Percentiles rank a stretch among this genome's conserved stretches.
These are phyloP conservation scores for Trypanosoma lewisi DNA, from an alignment of 208 protist species.

Conservation along the genomic window DNA sequence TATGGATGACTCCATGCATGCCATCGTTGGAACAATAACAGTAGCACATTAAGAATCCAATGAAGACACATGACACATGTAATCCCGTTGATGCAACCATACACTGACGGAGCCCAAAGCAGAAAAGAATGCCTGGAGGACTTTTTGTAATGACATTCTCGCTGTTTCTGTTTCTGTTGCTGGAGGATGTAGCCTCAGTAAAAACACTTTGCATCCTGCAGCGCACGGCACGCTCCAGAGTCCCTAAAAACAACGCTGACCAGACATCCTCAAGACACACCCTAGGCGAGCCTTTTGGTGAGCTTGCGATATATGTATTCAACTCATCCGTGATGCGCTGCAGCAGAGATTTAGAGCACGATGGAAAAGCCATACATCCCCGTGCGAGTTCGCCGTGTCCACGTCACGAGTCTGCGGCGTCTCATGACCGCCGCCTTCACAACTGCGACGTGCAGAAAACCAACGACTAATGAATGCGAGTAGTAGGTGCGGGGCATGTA, in stretches of 20 bases:
- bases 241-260: background rate
- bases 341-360: background rate
- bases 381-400: background rate
- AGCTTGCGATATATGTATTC: background rate
- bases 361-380: background rate
- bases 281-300: background rate
- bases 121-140: background rate
- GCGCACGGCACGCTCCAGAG: background rate
- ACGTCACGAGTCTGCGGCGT: background rate
- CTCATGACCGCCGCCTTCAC: too few species aligned
- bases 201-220: background rate
- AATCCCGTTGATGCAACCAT: background rate
- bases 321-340: background rate
- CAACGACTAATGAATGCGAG: too few species aligned
- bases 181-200: too few species aligned
- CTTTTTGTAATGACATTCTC: background rate
- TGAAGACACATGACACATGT: background rate
- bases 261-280: background rate
- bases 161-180: background rate
- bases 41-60: background rate
- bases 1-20: background rate
- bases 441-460: too few species aligned
- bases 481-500: too few species aligned
- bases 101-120: background rate
- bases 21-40: background rate